Percentiles rank a stretch among this genome's conserved stretches.
These are phyloP conservation scores for Wilcoxina mikolae DNA, from an alignment of 495 filamentous ascomycete species.

Conservation along the genomic window DNA sequence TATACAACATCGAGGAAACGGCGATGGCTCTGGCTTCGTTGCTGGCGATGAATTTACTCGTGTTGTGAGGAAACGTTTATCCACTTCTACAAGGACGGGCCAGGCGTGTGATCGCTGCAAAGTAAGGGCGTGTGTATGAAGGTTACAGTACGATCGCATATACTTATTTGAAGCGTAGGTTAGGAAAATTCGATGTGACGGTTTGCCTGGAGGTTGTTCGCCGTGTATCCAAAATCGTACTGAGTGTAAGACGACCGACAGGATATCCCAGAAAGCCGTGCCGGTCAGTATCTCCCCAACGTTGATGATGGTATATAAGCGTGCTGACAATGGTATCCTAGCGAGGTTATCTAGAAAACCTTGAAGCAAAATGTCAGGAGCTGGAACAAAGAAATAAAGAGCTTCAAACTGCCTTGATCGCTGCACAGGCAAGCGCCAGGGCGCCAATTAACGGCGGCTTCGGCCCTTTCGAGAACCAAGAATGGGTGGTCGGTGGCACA, in stretches of 20 bases:
- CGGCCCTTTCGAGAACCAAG: slow-evolving; percentile 1
- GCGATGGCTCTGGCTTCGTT: slow-evolving; percentile 14
- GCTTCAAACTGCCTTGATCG: slow-evolving; percentile 30
- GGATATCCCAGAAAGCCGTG: slow-evolving; percentile 67
- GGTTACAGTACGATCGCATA: slow-evolving; percentile 1
- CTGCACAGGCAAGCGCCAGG: not conserved
- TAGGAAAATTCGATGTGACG: slow-evolving; percentile 75
- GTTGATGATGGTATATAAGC: not conserved
- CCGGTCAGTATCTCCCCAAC: slow-evolving; percentile 22
- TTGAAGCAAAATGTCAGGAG: slow-evolving; percentile 43
- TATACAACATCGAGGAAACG: not conserved
- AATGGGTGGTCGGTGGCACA: not conserved
- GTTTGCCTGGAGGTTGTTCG: slow-evolving; percentile 53
- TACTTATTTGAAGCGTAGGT: slow-evolving; percentile 36
- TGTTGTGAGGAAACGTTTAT: slow-evolving; percentile 48
- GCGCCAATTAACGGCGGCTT: not conserved
- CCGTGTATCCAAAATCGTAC: slow-evolving; percentile 56
- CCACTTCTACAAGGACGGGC: slow-evolving; percentile 53
- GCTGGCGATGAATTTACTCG: slow-evolving; percentile 49
- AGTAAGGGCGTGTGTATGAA: slow-evolving; percentile 39
- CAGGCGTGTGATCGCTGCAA: slow-evolving; percentile 89
- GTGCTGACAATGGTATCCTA: not conserved
- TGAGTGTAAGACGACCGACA: slow-evolving; percentile 68
- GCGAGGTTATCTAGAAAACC: slow-evolving; percentile 56
- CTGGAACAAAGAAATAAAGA: slow-evolving; percentile 44